Evolutionary conservation across 306 rosid species (phyloP), one percentile per base, ranked within the genome.

Genomic region (Ochetophila trinervis): DNA sequence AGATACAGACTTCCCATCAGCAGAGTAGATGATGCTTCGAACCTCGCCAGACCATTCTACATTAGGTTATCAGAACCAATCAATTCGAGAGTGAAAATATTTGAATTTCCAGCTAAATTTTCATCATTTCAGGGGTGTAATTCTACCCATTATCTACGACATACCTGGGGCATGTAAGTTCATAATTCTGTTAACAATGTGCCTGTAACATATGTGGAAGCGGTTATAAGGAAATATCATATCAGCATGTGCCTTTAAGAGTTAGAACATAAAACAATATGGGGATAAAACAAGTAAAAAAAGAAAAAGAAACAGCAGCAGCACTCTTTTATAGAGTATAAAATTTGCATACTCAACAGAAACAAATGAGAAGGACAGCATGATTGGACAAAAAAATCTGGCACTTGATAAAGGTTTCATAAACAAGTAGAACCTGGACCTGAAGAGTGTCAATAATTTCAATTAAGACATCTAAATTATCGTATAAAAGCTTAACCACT

Each of bases 11-110:
- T 87, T 85, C 74, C 78, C 83, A 66, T 87, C 90, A 19, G 82
- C 66, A 3, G 95, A 74, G 61, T 90, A 87, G 37, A 65, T 68
- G 73, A 90, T 78, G 69, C 79, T 85, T 40, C 91, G 75, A 61
- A 87, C 84, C 74, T 90, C 95, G 24, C 97, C 95, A 24, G 97
- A 90, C 95, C 95, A 90, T 76, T 90, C 97, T 90, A 80, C 57
- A 60, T 53, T 30, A 8, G 1, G 35, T 42, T 13, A 21, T 12
- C 19, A 50, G 52, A 7, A 62, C 6, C 34, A 44, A 62, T 14
- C 14, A 62, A 17, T 24, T 4, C 22, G 34, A 54, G 34, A 54
- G 34, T 0, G 21, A 20, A 14, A 22, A 21, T 8, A 54, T 10
- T 8, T 54, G 7, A 54, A 62, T 22, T 30, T 4, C 21, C 9